Evolutionary conservation across 1,284 basidiomycete species (phyloP).

Genomic region (Grifola frondosa): DNA sequence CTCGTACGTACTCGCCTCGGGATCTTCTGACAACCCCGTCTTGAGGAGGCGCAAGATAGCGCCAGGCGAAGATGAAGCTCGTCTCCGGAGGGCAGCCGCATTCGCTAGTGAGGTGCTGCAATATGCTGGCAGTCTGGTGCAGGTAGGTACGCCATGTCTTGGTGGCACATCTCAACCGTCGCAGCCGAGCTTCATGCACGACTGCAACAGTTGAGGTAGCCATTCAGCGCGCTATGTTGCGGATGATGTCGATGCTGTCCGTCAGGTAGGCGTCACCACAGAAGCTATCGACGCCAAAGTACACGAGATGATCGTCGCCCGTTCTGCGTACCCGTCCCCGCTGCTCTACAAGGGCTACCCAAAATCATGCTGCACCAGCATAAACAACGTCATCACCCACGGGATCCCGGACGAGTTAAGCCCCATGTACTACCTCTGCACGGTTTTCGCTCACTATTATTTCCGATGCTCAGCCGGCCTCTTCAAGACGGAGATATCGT

Average conservation of each 20-base stretch:
- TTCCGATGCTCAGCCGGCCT: slow-evolving; percentile 53
- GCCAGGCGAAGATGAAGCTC: slow-evolving; percentile 58
- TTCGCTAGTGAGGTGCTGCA: slow-evolving; percentile 64
- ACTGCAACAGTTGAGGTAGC: no score
- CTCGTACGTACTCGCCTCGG: slow-evolving; percentile 48
- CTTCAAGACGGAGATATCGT: slow-evolving; percentile 80
- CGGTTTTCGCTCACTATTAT: not conserved
- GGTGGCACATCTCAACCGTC: not conserved
- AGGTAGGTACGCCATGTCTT: slow-evolving; percentile 41
- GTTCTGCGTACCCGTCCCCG: slow-evolving; percentile 87
- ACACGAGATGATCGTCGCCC: slow-evolving; percentile 67
- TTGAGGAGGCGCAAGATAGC: slow-evolving; percentile 43
- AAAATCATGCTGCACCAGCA: slow-evolving; percentile 83
- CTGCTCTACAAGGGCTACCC: slow-evolving; percentile 82
- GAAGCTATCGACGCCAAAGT: slow-evolving; percentile 68
- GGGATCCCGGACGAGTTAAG: slow-evolving; percentile 83
- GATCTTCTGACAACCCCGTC: slow-evolving; percentile 13
- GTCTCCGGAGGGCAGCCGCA: slow-evolving; percentile 56
- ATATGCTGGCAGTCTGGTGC: slow-evolving; percentile 55
- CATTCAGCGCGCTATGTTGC: no score
- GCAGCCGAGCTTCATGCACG: not conserved
- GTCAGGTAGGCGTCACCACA: slow-evolving; percentile 76
- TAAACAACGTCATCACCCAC: slow-evolving; percentile 85
- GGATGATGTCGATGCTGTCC: no score
- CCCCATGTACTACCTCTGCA: not conserved